Evolutionary conservation across 108 stramenopile species (phyloP), one percentile per base, ranked within the genome.

Genomic region (Pseudonitzschia multistriata): DNA sequence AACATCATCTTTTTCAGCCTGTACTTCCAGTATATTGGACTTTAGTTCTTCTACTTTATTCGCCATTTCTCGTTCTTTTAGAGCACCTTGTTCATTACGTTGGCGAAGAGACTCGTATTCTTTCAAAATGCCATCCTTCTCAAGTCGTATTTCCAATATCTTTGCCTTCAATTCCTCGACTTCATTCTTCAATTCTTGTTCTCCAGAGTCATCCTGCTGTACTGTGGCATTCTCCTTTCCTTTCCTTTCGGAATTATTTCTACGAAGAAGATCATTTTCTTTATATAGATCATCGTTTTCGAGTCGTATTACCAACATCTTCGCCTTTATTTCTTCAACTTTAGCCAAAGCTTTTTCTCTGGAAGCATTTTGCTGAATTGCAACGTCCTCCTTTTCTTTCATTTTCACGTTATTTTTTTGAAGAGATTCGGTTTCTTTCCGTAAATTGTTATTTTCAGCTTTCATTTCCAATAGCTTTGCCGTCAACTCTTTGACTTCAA

Each of bases 31-130:
- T 10, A 10, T 22, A 5, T 27, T 13, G 5, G 4, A 5, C 52
- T 13, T 27, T 13, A 53, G 13, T 22, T 53, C 52, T 53, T 53
- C 8, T 10, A 53, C 52, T 27, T 53, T 13, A 22, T 22, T 27
- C 52, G 52, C 52, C 3, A 60, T 3, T 60, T 60, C 30, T 33
- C 34, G 50, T 25, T 52, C 50, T 45, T 45, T 45, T 13, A 17
- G 17, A 45, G 15, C 42, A 45, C 11, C 17, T 17, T 45, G 3
- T 17, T 45, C 42, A 33, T 57, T 28, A 13, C 30, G 27, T 28
- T 57, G 56, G 30, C 56, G 56, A 57, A 57, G 56, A 27, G 10
- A 7, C 5, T 57, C 56, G 56, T 29, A 29, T 57, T 57, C 56
- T 57, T 29, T 29, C 25, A 5, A 0, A 29, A 57, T 7, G 4